A percentile compares a stretch with the other conserved stretches of the same genome.
Conservation (phyloP, 805 yeast genomes). For the Komagataella phaffii region DNA sequence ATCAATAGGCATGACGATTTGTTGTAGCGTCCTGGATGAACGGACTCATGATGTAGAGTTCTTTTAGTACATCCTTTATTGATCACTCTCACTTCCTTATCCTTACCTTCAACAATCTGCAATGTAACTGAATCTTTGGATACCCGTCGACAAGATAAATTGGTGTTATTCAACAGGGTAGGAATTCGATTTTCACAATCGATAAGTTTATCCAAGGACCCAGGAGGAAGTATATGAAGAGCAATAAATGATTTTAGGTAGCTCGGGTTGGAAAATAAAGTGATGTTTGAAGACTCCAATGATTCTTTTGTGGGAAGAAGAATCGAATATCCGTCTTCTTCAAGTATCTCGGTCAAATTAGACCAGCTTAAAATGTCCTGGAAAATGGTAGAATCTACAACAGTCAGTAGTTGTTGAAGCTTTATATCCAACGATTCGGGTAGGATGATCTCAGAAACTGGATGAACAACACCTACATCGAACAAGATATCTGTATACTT, state of each 20-base stretch:
- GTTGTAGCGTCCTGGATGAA: not conserved
- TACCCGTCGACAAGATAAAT: constrained; percentile 28
- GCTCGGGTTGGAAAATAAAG: constrained; percentile 20
- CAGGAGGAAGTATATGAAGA: constrained; percentile 57
- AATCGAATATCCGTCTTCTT: constrained; percentile 36
- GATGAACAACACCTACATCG: constrained; percentile 76
- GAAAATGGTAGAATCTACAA: constrained; percentile 36
- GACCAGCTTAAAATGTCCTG: constrained; percentile 31
- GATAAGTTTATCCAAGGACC: constrained; percentile 31
- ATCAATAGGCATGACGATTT: constrained; percentile 26
- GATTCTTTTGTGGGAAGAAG: constrained; percentile 58
- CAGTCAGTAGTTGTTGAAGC: constrained; percentile 37
- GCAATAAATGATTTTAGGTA: constrained; percentile 39
- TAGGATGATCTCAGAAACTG: constrained; percentile 38
- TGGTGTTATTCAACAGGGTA: constrained; percentile 30
- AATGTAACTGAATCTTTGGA: constrained; percentile 23
- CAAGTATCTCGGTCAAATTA: constrained; percentile 28
- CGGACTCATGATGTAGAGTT: not conserved
- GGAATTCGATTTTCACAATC: constrained; percentile 31
- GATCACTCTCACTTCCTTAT: constrained; percentile 44
- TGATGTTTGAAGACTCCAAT: constrained; percentile 35
- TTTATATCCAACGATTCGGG: constrained; percentile 45
- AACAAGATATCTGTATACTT: constrained; percentile 55
- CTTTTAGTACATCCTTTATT: constrained; percentile 42
- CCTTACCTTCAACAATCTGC: constrained; percentile 31